phyloP scores from a whole-genome alignment of 2,329 filamentous ascomycete genomes.

The Sporothrix inflata region DNA sequence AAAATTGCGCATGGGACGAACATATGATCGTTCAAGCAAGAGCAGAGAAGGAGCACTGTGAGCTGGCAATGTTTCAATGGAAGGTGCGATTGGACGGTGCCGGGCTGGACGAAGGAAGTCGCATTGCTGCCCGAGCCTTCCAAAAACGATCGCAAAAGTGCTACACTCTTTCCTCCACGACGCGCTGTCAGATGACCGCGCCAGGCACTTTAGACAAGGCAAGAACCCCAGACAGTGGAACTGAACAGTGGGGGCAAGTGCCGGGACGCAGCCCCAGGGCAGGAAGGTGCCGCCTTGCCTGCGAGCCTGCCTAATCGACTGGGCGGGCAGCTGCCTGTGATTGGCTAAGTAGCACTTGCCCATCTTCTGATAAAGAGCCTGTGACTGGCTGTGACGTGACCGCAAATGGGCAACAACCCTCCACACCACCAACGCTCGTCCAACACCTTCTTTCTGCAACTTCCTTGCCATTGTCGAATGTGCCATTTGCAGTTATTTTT shows the following conservation, averaged over 20 bases:
- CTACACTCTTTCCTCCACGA: background rate
- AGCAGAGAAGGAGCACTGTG: background rate
- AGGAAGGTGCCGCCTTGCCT: background rate
- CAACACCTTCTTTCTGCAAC: background rate
- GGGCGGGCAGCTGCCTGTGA: slow-evolving; percentile 22
- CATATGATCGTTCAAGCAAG: background rate
- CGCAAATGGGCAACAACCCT: background rate
- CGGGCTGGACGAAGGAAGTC: background rate
- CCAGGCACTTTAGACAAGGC: slow-evolving; percentile 18
- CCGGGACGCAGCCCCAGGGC: background rate
- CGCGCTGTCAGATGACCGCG: slow-evolving; percentile 25
- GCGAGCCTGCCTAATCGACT: background rate
- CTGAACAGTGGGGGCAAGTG: background rate
- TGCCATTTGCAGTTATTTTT: background rate
- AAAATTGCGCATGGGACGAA: background rate
- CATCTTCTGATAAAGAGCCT: slow-evolving; percentile 13
- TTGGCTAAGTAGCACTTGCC: slow-evolving; percentile 12
- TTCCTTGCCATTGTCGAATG: background rate
- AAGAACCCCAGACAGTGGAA: slow-evolving; percentile 13
- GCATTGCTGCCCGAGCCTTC: slow-evolving; percentile 28
- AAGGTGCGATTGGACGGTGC: slow-evolving; percentile 5
- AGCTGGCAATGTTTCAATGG: slow-evolving; percentile 13
- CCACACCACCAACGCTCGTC: background rate
- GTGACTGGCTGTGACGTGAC: slow-evolving; percentile 30
- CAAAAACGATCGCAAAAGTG: background rate